Conservation (phyloP, 2,329 filamentous ascomycete species). For the Neurospora sp. region DNA sequence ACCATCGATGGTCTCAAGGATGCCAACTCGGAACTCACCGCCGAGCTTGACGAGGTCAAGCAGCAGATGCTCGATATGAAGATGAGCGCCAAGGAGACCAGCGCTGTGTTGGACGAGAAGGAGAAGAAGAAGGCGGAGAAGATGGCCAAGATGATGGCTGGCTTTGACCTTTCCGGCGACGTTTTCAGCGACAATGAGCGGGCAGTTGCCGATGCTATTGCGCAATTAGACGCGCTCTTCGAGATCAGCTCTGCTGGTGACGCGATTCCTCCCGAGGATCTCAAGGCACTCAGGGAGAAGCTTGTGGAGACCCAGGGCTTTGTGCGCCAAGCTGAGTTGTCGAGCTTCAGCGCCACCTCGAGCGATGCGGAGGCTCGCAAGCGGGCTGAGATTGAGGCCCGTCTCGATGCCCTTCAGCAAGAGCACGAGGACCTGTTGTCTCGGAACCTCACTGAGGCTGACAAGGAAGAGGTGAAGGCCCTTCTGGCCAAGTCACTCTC, state of each 20-base stretch:
- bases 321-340: constrained; percentile 83
- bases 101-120: constrained; percentile 85
- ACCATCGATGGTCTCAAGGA: constrained; percentile 97
- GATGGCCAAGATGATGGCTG: constrained; percentile 99
- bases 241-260: constrained; percentile 70
- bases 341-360: constrained; percentile 60
- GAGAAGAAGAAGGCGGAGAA: constrained; percentile 98
- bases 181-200: constrained; percentile 91
- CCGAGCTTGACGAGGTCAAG: constrained; percentile 89
- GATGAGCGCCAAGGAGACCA: constrained; percentile 93
- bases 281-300: constrained; percentile 65
- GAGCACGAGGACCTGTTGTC: constrained; percentile 79
- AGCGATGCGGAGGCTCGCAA: constrained; percentile 56
- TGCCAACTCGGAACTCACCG: constrained; percentile 84
- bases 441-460: constrained; percentile 65
- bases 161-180: constrained; percentile 87
- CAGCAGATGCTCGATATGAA: constrained; percentile 91
- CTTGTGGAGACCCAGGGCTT: constrained; percentile 86
- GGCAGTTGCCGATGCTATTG: constrained; percentile 72
- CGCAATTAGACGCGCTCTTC: constrained; percentile 69
- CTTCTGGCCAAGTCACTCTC: constrained; percentile 68
- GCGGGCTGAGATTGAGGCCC: constrained; percentile 65
- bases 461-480: constrained; percentile 76
- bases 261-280: constrained; percentile 68
- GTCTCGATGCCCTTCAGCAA: constrained; percentile 62